phyloP scores from a whole-genome alignment of 495 filamentous ascomycete genomes.

The Darksidea phi region DNA sequence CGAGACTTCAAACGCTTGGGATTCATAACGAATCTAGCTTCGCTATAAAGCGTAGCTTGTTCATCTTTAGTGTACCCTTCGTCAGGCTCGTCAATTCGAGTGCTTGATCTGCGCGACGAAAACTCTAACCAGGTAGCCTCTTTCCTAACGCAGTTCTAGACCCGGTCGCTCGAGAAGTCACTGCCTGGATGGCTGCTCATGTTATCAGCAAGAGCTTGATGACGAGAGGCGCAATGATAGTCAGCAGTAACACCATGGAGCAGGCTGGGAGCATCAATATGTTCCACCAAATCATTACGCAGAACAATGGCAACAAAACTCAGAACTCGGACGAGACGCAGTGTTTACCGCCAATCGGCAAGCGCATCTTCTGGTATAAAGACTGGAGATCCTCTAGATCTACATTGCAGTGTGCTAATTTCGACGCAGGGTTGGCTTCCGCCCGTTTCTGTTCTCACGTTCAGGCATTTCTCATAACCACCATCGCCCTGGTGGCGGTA shows the following conservation, averaged over 20 bases:
- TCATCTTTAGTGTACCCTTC: too few species aligned
- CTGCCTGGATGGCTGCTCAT: constrained; percentile 16
- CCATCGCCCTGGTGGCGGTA: neutral
- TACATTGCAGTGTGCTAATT: too few species aligned
- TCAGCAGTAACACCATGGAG: too few species aligned
- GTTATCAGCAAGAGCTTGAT: constrained; percentile 2
- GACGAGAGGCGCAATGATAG: neutral
- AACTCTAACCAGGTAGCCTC: too few species aligned
- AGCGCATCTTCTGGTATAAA: constrained; percentile 23
- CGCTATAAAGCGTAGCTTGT: too few species aligned
- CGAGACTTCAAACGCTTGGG: too few species aligned
- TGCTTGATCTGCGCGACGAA: too few species aligned
- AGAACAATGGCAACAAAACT: neutral
- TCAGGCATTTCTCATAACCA: neutral
- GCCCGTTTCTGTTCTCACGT: constrained; percentile 19
- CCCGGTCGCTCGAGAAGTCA: constrained; percentile 14
- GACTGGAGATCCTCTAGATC: too few species aligned
- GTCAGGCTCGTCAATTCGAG: too few species aligned
- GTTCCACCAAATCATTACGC: too few species aligned
- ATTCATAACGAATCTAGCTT: too few species aligned
- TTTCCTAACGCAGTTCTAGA: too few species aligned
- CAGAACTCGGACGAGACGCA: constrained; percentile 1
- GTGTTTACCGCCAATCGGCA: constrained; percentile 19
- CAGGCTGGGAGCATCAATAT: neutral
- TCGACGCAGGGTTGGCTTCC: constrained; percentile 19